phyloP scores from a whole-genome alignment of 441 rosid genomes.

The Corymbia calophylla region DNA sequence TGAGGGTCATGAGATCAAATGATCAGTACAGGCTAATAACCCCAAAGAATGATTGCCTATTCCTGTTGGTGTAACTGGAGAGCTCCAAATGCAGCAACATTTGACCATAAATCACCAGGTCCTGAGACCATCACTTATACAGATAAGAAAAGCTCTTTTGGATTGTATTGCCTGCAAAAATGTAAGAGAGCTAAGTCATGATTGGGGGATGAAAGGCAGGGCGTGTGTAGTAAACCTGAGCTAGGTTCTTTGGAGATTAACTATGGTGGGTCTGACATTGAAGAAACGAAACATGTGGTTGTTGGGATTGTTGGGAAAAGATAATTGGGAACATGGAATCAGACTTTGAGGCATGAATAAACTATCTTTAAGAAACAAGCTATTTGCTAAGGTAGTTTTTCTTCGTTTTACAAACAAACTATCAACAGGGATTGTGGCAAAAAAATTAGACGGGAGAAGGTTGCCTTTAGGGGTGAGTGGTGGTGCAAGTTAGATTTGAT shows the following conservation, averaged over 20 bases:
- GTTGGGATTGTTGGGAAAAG: not conserved
- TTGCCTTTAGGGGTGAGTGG: not conserved
- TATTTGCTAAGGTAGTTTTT: no score
- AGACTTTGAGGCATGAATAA: no score
- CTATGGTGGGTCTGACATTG: not conserved
- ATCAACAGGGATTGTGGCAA: no score
- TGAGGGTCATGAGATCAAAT: not conserved
- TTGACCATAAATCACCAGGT: not conserved
- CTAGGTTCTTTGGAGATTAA: not conserved
- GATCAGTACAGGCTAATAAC: not conserved
- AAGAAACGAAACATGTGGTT: not conserved
- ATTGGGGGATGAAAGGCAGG: not conserved
- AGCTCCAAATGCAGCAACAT: not conserved
- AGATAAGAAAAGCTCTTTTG: not conserved
- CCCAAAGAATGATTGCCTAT: not conserved
- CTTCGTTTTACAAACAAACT: no score
- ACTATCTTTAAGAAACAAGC: no score
- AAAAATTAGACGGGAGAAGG: not conserved
- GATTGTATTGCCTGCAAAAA: not conserved
- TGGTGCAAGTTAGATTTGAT: no score
- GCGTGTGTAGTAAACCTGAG: not conserved
- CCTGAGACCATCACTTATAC: not conserved
- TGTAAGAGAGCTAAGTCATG: not conserved
- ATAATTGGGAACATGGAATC: not conserved
- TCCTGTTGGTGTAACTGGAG: not conserved